These are phyloP conservation scores for Pestalotiopsis sp. DNA, from an alignment of 2,329 filamentous ascomycete genomes.

Conservation along the genomic window DNA sequence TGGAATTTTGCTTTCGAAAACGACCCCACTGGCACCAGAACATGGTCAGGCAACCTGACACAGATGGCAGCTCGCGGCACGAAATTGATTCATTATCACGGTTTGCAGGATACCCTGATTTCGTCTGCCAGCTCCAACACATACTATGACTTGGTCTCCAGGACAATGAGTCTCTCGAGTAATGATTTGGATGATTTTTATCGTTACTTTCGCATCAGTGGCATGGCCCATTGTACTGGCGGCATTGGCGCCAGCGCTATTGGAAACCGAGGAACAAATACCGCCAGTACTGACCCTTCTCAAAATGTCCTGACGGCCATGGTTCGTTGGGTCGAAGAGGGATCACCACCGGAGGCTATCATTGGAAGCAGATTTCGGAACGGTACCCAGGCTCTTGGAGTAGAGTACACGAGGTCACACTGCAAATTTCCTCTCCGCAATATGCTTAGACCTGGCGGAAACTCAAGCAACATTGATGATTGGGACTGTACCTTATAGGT, in stretches of 20 bases:
- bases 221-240: conserved; percentile 41
- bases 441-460: background rate
- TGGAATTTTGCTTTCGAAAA: conserved; percentile 6
- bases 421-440: conserved; percentile 1
- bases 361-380: conserved; percentile 4
- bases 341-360: background rate
- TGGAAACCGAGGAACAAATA: background rate
- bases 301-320: conserved; percentile 4
- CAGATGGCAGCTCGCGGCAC: conserved; percentile 35
- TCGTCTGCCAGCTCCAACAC: conserved; percentile 41
- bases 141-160: conserved; percentile 48
- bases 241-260: conserved; percentile 1
- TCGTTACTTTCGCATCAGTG: conserved; percentile 52
- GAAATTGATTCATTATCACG: conserved; percentile 48
- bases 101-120: conserved; percentile 43
- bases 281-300: background rate
- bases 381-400: background rate
- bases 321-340: conserved; percentile 9
- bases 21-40: background rate
- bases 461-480: background rate
- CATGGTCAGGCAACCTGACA: conserved; percentile 28
- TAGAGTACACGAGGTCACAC: background rate
- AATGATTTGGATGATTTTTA: conserved; percentile 42
- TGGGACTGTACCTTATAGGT: conserved; percentile 5
- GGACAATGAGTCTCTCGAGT: conserved; percentile 37